Base-by-base conservation (phyloP, 1,139 yeast species). In the Sugiyamaella grinbergsii region DNA sequence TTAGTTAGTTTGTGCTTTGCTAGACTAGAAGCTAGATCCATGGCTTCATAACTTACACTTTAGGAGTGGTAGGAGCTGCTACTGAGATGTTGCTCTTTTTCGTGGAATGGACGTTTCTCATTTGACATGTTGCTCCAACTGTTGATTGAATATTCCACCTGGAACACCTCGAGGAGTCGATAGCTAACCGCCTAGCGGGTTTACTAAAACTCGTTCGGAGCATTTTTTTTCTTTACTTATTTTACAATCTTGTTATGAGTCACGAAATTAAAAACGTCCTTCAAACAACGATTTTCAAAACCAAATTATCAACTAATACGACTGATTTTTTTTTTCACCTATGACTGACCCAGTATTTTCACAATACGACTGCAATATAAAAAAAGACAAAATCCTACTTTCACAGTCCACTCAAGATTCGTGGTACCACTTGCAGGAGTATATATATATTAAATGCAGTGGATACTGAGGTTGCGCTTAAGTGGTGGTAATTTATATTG, bases 31-130 rank as follows among this genome's bases (percentile, higher is more conserved):
- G 5, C 20, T 11, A 13, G 38, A 15, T 7, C 11, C 6, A 38
- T 13, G 13, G 6, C 37, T 32, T 13, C 15, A 6, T 6, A 18
- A 42, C 47, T 42, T 42, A 42, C 47, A 42, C 47, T 15, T 42
- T 31, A 4, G 33, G 23, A 11, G 26, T 16, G 8, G 44, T 28
- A 13, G 45, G 18, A 5, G 32, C 40, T 5, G 28, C 31, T 10
- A 40, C 40, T 36, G 28, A 20, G 13, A 13, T 33, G n/a, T 29
- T 42, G 20, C 18, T 19, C 13, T 42, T 31, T 34, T 42, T 42
- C 11, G 47, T 23, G 18, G 47, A 33, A 22, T 32, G 40, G 39
- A 42, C 40, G 33, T 29, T 20, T 24, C 47, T 28, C n/a, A 18
- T 31, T n/a, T 29, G 37, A 19, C 10, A 29, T 10, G 45, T 11